A percentile compares a stretch with the other conserved stretches of the same genome.
Conservation (phyloP, 2,329 filamentous ascomycete genomes). For the Annulohypoxylon truncatum region DNA sequence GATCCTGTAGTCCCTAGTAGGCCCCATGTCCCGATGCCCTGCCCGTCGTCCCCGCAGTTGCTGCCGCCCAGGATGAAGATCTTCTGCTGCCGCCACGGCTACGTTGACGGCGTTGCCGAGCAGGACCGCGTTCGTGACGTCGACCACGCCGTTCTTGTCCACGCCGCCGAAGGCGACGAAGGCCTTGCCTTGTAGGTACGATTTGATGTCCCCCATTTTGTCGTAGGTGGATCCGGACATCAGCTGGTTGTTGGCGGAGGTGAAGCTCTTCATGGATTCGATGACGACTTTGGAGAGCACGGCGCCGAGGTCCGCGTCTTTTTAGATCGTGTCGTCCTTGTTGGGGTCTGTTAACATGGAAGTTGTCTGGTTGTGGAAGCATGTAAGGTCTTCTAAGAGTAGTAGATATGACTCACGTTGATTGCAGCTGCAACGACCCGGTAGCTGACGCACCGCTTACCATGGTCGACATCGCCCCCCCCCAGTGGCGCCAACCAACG, state of each 20-base stretch:
- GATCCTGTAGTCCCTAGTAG: constrained; percentile 16
- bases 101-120: constrained; percentile 18
- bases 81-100: constrained; percentile 25
- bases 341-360: background rate
- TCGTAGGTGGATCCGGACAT: constrained; percentile 15
- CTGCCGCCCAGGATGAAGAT: constrained; percentile 22
- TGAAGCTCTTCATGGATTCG: constrained; percentile 19
- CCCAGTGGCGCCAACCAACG: background rate
- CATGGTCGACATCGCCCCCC: constrained; percentile 4
- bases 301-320: constrained; percentile 16
- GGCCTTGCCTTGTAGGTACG: constrained; percentile 3
- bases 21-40: constrained; percentile 18
- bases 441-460: constrained; percentile 7
- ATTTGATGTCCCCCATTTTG: constrained; percentile 16
- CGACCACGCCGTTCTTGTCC: constrained; percentile 7
- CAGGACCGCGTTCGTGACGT: constrained; percentile 10
- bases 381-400: background rate
- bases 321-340: constrained; percentile 14
- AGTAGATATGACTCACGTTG: background rate
- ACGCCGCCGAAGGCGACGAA: constrained; percentile 22
- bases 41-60: constrained; percentile 18
- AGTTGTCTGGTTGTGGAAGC: background rate
- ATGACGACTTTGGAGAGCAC: constrained; percentile 9
- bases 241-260: constrained; percentile 20
- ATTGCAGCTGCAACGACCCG: constrained; percentile 2